Conservation (phyloP, 2,329 filamentous ascomycete species). For the Gremmenia infestans region DNA sequence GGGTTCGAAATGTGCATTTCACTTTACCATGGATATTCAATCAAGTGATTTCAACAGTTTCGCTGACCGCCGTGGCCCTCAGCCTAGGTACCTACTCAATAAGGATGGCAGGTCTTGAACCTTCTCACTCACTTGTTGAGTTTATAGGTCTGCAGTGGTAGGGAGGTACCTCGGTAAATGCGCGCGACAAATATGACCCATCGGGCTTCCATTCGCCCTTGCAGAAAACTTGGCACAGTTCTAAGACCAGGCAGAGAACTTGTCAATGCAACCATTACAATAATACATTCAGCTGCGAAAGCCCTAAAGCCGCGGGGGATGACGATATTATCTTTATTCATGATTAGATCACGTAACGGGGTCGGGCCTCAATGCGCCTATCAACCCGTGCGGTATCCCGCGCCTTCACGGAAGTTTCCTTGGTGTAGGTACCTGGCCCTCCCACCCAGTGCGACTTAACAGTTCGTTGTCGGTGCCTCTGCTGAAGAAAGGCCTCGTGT, state of each 20-base stretch:
- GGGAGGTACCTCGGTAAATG: neutral
- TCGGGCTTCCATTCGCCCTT: neutral
- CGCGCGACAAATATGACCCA: too few relatives aligned
- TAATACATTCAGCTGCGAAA: neutral
- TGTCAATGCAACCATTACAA: neutral
- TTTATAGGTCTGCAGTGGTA: neutral
- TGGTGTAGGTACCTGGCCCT: neutral
- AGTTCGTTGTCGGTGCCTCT: neutral
- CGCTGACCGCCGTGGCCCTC: neutral
- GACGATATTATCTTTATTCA: neutral
- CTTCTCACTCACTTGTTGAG: neutral
- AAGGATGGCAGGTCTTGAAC: neutral
- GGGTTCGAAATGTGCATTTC: neutral
- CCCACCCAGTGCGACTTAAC: neutral
- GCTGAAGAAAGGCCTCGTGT: neutral
- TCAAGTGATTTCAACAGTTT: neutral
- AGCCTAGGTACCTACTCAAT: neutral
- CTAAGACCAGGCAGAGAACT: neutral
- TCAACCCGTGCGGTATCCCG: conserved; percentile 15
- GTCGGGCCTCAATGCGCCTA: conserved; percentile 13
- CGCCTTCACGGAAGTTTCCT: conserved; percentile 6
- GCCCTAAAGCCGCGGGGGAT: neutral
- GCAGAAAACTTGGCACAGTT: neutral
- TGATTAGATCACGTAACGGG: conserved; percentile 21
- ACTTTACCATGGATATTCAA: neutral